Conservation (phyloP, 768 basidiomycete species). For the Amanita phalloides region DNA sequence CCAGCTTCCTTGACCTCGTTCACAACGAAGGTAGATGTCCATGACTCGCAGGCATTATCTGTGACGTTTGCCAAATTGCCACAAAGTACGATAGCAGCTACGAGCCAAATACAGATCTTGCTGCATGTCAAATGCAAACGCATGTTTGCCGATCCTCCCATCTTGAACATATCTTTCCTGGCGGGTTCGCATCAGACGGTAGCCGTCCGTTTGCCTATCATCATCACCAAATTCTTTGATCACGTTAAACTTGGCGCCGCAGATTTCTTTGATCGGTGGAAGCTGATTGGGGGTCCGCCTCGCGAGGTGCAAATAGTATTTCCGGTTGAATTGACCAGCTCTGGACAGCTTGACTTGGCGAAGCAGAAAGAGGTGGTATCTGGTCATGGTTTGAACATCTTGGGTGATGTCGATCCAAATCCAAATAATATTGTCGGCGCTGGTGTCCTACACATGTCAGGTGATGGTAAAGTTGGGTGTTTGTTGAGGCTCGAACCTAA, state of each 20-base stretch:
- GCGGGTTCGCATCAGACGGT: slow-evolving; percentile 87
- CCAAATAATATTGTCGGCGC: slow-evolving; percentile 89
- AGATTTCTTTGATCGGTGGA: slow-evolving; percentile 98
- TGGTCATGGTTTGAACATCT: slow-evolving; percentile 67
- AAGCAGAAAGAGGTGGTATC: slow-evolving; percentile 68
- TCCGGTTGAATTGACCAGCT: slow-evolving; percentile 55
- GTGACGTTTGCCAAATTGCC: slow-evolving; percentile 89
- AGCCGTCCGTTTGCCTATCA: slow-evolving; percentile 75
- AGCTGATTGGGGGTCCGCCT: slow-evolving; percentile 90
- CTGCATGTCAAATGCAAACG: slow-evolving; percentile 94
- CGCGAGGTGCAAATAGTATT: slow-evolving; percentile 87
- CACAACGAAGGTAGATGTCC: slow-evolving; percentile 68
- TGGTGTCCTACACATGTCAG: slow-evolving; percentile 92
- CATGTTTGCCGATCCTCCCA: slow-evolving; percentile 64
- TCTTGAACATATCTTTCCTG: slow-evolving; percentile 82
- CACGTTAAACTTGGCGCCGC: slow-evolving; percentile 73
- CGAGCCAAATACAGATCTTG: slow-evolving; percentile 87
- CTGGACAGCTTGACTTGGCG: slow-evolving; percentile 64
- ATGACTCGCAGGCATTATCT: slow-evolving; percentile 65
- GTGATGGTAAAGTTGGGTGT: slow-evolving; percentile 92
- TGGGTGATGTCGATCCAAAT: slow-evolving; percentile 88
- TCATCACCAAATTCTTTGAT: slow-evolving; percentile 88
- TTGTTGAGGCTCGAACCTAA: slow-evolving; percentile 91
- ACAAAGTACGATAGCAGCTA: slow-evolving; percentile 66
- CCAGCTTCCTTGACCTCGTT: slow-evolving; percentile 84